Base-by-base conservation (phyloP, 2,329 filamentous ascomycete genomes). In the Periconia sp. region DNA sequence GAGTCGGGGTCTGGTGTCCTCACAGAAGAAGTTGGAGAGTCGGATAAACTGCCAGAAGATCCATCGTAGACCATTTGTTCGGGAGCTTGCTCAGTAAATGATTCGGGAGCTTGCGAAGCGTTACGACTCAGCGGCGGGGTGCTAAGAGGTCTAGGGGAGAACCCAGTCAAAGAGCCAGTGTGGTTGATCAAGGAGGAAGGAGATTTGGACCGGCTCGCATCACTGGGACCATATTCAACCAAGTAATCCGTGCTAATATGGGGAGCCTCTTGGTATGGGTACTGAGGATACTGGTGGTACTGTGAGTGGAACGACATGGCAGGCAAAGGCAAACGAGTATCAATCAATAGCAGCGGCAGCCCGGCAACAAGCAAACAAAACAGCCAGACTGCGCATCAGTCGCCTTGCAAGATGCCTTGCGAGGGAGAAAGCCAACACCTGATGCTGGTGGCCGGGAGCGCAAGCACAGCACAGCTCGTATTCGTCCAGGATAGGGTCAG, bases 141-240 rank as follows among this genome's bases (percentile, higher is more conserved):
- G 47, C 65, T 66, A 49, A 73, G 63, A 18, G 70, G 66, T 11
- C 61, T 63, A 45, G 71, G 69, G n/a, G 70, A 73, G 14, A 56
- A 58, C 40, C 68, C 67, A 8, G 23, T 66, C 51, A 73, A 63
- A 19, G 70, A 58, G 40, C 68, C 66, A 41, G 64, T 60, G 54
- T 73, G 68, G 50, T 69, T 71, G 54, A 69, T 59, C 50, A 74
- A 46, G 11, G 70, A 71, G 1, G 68, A 66, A 40, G 70, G 70
- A 41, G 71, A 70, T 58, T 73, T 74, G n/a, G 69, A 61, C 11
- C 65, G 61, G 51, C 54, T 62, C 33, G 49, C 45, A 47, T 62
- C 64, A 63, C 66, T 59, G 19, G 68, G 64, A 50, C 50, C 53
- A 54, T 63, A 60, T 42, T 45, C 54, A 54, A 64, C 66, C 9